Evolutionary conservation across 139 green algal genomes (phyloP).

Genomic region (Pseudopediastrum boryanum): DNA sequence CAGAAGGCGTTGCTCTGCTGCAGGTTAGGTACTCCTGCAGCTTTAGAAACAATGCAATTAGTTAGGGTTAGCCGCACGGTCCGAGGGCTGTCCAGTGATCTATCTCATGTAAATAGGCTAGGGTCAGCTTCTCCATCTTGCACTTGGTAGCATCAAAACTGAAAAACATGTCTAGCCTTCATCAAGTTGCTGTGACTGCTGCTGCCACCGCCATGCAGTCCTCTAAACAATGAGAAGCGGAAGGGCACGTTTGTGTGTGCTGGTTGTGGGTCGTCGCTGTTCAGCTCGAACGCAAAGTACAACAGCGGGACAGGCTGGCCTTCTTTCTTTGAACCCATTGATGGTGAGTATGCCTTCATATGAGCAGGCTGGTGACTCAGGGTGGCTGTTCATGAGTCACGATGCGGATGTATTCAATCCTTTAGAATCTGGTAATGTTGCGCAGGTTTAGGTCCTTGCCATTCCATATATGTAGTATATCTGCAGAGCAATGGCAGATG

Average conservation of each 20-base stretch:
- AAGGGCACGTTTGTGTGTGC: constrained; percentile 65
- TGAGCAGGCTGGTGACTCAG: no score
- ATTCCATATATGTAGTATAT: no score
- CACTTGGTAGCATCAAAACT: neutral
- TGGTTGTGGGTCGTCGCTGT: constrained; percentile 72
- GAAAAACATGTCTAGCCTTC: neutral
- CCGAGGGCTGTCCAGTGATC: neutral
- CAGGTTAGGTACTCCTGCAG: neutral
- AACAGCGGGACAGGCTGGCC: constrained; percentile 78
- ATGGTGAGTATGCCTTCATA: constrained; percentile 49
- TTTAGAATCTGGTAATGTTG: no score
- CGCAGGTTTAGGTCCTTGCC: no score
- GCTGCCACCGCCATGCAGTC: constrained; percentile 30
- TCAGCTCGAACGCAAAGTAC: constrained; percentile 75
- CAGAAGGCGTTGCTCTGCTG: no score
- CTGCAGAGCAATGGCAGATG: no score
- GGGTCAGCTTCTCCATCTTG: neutral
- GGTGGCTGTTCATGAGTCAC: no score
- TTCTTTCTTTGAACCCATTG: constrained; percentile 75
- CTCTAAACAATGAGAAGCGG: constrained; percentile 78
- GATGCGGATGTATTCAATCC: no score
- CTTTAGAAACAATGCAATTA: neutral
- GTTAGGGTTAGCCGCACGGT: neutral
- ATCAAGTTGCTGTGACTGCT: neutral
- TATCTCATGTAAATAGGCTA: neutral